Evolutionary conservation across 768 basidiomycete species (phyloP).

Genomic region (Naganishia friedmannii): DNA sequence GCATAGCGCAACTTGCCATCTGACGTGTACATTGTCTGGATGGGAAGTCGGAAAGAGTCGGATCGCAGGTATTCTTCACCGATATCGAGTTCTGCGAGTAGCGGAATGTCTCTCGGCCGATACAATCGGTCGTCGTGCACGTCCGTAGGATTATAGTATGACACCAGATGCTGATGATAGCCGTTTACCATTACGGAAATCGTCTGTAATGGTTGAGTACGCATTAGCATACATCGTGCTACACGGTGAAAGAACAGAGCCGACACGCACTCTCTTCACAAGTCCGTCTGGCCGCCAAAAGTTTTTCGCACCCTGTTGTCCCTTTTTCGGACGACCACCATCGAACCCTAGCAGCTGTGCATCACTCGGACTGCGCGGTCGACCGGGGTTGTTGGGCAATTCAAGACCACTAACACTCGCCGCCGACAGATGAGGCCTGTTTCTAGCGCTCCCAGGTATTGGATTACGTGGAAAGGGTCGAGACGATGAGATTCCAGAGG

Average conservation of each 20-base stretch:
- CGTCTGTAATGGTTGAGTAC: conserved; percentile 59
- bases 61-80: conserved; percentile 82
- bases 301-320: conserved; percentile 11
- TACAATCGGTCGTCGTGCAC: conserved; percentile 83
- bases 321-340: conserved; percentile 27
- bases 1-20: conserved; percentile 77
- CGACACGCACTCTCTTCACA: conserved; percentile 82
- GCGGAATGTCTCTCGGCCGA: conserved; percentile 79
- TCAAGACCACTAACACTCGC: conserved; percentile 30
- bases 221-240: background rate
- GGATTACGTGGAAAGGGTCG: conserved; percentile 20
- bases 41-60: conserved; percentile 85
- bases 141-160: conserved; percentile 90
- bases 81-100: conserved; percentile 81
- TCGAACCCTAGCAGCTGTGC: background rate
- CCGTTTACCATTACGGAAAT: conserved; percentile 83
- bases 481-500: background rate
- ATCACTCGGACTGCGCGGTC: conserved; percentile 42
- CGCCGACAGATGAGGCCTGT: conserved; percentile 26
- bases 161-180: conserved; percentile 85
- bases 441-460: background rate
- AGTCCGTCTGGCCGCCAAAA: conserved; percentile 58
- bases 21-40: conserved; percentile 76
- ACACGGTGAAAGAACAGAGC: conserved; percentile 13
- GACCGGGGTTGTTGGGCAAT: conserved; percentile 26